Evolutionary conservation across 202 grass and related monocot genomes (phyloP), one percentile per base, ranked within the genome.

Genomic region (Eragrostis tef): DNA sequence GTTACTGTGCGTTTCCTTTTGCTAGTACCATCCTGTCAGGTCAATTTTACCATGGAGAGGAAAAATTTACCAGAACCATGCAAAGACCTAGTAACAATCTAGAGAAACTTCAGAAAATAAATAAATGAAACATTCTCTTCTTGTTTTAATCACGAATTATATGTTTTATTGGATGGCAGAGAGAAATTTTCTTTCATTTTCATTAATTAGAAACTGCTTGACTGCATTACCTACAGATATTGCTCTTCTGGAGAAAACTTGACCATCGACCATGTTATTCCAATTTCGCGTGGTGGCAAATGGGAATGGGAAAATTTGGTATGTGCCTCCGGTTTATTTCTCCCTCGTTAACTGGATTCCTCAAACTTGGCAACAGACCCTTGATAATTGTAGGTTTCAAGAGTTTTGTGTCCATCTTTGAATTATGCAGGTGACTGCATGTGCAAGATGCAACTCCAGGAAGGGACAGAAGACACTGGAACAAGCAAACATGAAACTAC

Each of bases 231-330:
- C 67, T 91, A 76, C 68, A 94, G 92, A 79, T 98, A 98, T 77
- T 98, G 95, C 69, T 85, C 90, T 85, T 89, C 88, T 24, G 82
- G 20, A 42, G 82, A 93, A 1, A 83, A 93, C 56, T 86, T 98
- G 78, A 98, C 95, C 0, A 94, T 98, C 34, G 95, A 98, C 70
- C 95, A 98, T 87, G 87, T 98, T 20, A 79, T 98, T 59, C 95
- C 95, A 1, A 88, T 61, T 80, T 91, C 95, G 24, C 85, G 86
- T 54, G 95, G 95, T 2, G 95, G 95, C 45, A 72, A 98, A 91
- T 94, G 92, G 95, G 88, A 79, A 67, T 98, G 95, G 95, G 95
- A 94, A 48, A 98, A 98, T 89, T 79, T 98, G 92, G 95, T 98
- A 87, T 0, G 41, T 4, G 9, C 13, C 11, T 74, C 61, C 51